Base-by-base conservation (phyloP, 129 eudicot genomes). In the Pittosporum tobira region DNA sequence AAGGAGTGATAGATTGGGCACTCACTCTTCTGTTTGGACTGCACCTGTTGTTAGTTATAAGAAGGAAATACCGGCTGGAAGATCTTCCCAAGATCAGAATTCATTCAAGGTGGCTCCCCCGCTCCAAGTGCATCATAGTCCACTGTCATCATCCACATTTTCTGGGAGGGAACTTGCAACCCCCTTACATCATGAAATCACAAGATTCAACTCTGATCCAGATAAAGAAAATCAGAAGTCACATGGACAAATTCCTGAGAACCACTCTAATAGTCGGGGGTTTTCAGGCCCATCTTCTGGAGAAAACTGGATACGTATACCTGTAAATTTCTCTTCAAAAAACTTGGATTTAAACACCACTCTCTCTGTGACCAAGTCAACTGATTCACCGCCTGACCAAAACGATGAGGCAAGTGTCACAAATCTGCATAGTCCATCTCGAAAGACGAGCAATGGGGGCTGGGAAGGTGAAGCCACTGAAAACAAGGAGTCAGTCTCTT, bases 211-310 rank as follows among this genome's bases (percentile, higher is more conserved):
- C 19, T 62, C 61, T 38, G 60, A 19, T 58, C 38, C 64, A 30
- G 52, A 62, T 30, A 3, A 52, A 34, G 60, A 49, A 25, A 69
- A 70, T 24, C 14, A 23, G 58, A 66, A 61, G 56, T 67, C 78
- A 50, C 51, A 23, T 48, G 67, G 23, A 37, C 66, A 54, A 27
- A 77, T 56, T 51, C 65, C 25, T 62, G 83, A 71, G 14, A 75
- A 63, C 55, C 53, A 59, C 29, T 68, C 82, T 18, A 58, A 68
- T 53, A 51, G 64, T 50, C 79, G 18, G 54, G 48, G 54, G 40
- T 47, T 55, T 48, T 40, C 48, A 9, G 71, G 75, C 38, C 86
- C 68, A 54, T 72, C 88, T 48, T 72, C 73, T 47, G 88, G 79
- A 36, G 75, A 77, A 57, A 77, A 62, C 27, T 46, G 64, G 73